phyloP scores from a whole-genome alignment of 2,329 filamentous ascomycete species.

The Colletotrichum karsti region DNA sequence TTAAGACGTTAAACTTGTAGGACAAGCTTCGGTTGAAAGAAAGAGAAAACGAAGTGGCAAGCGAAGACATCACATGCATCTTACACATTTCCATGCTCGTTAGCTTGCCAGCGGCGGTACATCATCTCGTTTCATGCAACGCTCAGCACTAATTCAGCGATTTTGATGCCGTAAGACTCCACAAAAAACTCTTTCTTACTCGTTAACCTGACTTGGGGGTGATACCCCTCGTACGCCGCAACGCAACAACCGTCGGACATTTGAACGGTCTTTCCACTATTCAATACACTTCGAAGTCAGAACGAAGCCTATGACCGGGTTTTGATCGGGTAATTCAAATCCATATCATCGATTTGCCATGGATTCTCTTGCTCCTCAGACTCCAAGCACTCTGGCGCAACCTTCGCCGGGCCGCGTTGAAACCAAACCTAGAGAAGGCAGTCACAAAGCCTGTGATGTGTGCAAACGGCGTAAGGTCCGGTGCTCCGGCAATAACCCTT shows the following conservation, averaged over 20 bases:
- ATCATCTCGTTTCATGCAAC: too few species aligned
- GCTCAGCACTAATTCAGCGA: too few species aligned
- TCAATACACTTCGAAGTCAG: too few species aligned
- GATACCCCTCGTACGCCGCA: not conserved
- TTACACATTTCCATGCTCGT: too few species aligned
- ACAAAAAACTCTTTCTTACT: not conserved
- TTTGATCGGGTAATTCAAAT: not conserved
- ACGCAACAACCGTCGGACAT: not conserved
- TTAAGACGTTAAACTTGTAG: too few species aligned
- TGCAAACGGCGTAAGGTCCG: conserved; percentile 1
- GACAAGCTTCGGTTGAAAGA: too few species aligned
- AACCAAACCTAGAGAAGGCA: not conserved
- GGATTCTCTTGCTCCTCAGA: not conserved
- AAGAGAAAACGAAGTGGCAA: too few species aligned
- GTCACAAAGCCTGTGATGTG: not conserved
- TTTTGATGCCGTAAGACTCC: not conserved
- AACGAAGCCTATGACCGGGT: not conserved
- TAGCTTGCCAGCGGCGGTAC: too few species aligned
- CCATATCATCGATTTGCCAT: not conserved
- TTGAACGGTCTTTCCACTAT: not conserved
- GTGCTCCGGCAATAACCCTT: not conserved
- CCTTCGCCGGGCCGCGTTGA: not conserved
- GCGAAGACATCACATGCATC: too few species aligned
- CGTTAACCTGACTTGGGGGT: not conserved
- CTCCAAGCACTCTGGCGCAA: not conserved